Conservation (phyloP, 2,329 filamentous ascomycete species). For the Diplodia corticola region DNA sequence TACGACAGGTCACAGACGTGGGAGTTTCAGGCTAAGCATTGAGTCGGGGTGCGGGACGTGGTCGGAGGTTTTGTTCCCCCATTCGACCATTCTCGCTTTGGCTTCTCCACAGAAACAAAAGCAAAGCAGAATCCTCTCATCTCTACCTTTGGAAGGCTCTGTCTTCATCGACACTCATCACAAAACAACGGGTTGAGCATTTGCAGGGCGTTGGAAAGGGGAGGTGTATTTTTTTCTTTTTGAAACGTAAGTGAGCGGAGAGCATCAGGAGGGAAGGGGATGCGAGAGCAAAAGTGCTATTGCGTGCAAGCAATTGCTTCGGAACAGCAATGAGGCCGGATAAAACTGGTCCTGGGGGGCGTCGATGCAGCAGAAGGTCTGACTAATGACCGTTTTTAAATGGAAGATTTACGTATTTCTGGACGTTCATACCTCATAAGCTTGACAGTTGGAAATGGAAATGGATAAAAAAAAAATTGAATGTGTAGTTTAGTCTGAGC, state of each 20-base stretch:
- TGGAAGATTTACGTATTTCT: not conserved
- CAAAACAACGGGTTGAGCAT: conserved; percentile 10
- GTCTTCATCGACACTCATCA: not conserved
- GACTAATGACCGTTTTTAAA: not conserved
- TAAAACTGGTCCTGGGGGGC: not conserved
- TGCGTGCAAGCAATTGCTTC: not conserved
- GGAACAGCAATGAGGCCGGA: not conserved
- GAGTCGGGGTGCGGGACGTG: not conserved
- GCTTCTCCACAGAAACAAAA: not conserved
- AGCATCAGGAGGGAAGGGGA: not conserved
- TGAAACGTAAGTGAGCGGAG: not conserved
- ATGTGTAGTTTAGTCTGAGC: not conserved
- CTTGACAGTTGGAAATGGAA: not conserved
- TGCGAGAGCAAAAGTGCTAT: not conserved
- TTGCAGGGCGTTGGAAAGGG: conserved; percentile 22
- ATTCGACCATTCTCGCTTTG: not conserved
- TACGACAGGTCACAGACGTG: not conserved
- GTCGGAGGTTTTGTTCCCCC: not conserved
- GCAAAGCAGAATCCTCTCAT: not conserved
- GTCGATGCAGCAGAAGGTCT: not conserved
- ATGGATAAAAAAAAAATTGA: not conserved
- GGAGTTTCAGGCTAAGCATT: not conserved
- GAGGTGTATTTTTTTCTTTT: not conserved
- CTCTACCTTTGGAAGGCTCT: not conserved
- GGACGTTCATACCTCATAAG: not conserved